A percentile compares a stretch with the other conserved stretches of the same genome.
Conservation (phyloP, 257 asterid species). For the Oldenlandia corymbosa region DNA sequence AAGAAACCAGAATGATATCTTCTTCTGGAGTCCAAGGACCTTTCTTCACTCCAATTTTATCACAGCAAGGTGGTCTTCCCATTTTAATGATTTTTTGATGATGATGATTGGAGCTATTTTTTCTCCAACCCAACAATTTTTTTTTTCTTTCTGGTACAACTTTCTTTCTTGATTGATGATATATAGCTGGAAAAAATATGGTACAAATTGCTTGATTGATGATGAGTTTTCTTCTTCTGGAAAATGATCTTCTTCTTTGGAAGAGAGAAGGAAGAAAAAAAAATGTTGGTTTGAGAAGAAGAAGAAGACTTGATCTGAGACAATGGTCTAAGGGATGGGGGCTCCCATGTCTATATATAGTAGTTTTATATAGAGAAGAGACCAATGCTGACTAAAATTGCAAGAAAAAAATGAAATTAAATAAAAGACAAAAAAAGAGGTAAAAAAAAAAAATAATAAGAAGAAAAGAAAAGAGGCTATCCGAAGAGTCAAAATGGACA, state of each 20-base stretch:
- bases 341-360: slow-evolving; percentile 29
- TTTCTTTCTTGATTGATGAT: background rate
- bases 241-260: background rate
- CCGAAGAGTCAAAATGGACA: slow-evolving; percentile 60
- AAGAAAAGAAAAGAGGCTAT: slow-evolving; percentile 19
- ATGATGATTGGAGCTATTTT: too few species aligned
- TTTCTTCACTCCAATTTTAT: slow-evolving; percentile 65
- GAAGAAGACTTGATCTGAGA: slow-evolving; percentile 19
- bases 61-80: slow-evolving; percentile 94
- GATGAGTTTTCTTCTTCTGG: background rate
- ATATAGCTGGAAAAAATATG: too few species aligned
- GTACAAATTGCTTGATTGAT: too few species aligned
- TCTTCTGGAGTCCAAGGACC: slow-evolving; percentile 98
- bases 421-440: background rate
- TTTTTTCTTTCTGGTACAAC: background rate
- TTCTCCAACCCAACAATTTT: too few species aligned
- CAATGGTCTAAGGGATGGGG: slow-evolving; percentile 38
- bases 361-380: slow-evolving; percentile 24
- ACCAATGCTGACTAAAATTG: slow-evolving; percentile 26
- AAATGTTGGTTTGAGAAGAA: background rate
- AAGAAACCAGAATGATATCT: slow-evolving; percentile 72
- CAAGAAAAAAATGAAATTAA: background rate
- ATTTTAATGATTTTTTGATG: too few species aligned
- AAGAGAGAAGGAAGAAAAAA: background rate
- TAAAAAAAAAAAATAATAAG: too few species aligned